Evolutionary conservation across 2,329 filamentous ascomycete species (phyloP), one percentile per base, ranked within the genome.

Genomic region (Colletotrichum aenigma): DNA sequence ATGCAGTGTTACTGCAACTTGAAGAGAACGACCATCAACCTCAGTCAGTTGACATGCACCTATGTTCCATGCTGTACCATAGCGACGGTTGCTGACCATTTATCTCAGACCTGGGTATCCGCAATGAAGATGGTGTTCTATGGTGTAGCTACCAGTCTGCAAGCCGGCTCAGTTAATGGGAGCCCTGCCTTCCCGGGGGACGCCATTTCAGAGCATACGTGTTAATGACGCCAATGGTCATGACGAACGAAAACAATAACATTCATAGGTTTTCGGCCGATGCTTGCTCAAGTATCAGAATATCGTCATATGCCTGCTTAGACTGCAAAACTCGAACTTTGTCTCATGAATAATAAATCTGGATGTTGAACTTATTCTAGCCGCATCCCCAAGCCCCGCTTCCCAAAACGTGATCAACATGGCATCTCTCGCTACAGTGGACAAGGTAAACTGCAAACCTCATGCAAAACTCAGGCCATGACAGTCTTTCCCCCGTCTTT

Each of bases 401-500:
- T 36, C 43, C 10, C n/a, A 24, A 52, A 21, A 21, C 43, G 43
- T 21, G 43, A 21, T 52, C 43, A 52, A 21, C 6, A 52, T 21
- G 6, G 43, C 7, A 6, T 21, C 12, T 7, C 7, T 52, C 6
- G 43, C n/a, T 13, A 13, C n/a, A 52, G n/a, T 52, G 6, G 7
- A 48, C n/a, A n/a, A 48, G 10, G 6, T 13, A 52, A 52, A 52
- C 10, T 9, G n/a, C n/a, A 52, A 24, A 7, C 7, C 10, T 21
- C 12, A 52, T 52, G 10, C 12, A 9, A 13, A 21, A 32, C 26
- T 36, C 34, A 65, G 16, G 88, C 87, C 85, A 89, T 86, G 62
- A 89, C 83, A 7, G 86, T 88, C 34, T 78, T 78, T 0, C 88
- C 88, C 1, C 88, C 87, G 76, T 89, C 88, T 8, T 79, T 78